Evolutionary conservation across 179 eudicot genomes (phyloP), one percentile per base, ranked within the genome.

Genomic region (Patellifolia procumbens): DNA sequence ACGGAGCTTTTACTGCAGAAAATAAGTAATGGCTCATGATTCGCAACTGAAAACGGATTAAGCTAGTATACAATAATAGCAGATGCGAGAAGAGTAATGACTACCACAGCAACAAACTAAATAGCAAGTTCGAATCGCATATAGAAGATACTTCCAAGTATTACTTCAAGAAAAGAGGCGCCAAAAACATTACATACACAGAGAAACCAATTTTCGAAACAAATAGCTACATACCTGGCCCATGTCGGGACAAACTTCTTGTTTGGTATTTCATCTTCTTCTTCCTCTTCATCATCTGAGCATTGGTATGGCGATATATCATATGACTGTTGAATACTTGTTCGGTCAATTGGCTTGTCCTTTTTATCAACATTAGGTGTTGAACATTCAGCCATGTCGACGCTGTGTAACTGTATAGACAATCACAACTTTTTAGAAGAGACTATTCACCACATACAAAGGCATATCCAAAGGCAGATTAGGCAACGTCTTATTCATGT

Each of bases 241-340:
- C 99, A 96, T 58, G 90, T 70, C 32, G 99, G 99, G 42, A 89
- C 77, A 83, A 86, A 86, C 81, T 93, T 96, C 62, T 75, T 87
- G 73, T 78, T 84, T 32, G 82, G 87, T 19, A 79, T 39, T 26
- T 91, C 97, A 37, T 90, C 97, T 20, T 88, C 93, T 34, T 89
- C 93, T 8, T 94, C 94, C 56, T 89, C 95, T 81, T 95, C 99
- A 77, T 89, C 90, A 77, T 93, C 99, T 2, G 99, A 90, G 85
- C 90, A 84, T 63, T 88, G 93, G 77, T 96, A 96, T 28, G 99
- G 99, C 77, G 99, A 96, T 81, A 96, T 91, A 42, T 91, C 97
- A 78, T 95, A 95, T 48, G 98, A 90, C 70, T 87, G 87, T 81
- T 86, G 93, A 68, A 29, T 76, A 76, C 59, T 79, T 10, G 79